A percentile compares a stretch with the other conserved stretches of the same genome.
These are phyloP conservation scores for Stenocarpella maydis DNA, from an alignment of 2,329 filamentous ascomycete genomes.

Conservation along the genomic window DNA sequence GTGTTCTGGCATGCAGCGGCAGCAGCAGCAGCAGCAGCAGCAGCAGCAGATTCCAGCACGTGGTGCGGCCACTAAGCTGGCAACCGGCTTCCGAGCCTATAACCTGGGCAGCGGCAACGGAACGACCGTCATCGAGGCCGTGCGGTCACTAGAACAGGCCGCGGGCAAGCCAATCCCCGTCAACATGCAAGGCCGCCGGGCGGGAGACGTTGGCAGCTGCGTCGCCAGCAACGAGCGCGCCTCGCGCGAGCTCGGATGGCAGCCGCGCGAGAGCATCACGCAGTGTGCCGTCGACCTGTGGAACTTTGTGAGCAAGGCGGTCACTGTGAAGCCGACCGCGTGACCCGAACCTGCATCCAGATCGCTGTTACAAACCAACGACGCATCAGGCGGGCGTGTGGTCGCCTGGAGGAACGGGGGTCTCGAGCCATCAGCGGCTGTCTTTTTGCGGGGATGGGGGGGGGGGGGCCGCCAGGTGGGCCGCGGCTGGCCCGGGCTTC, in stretches of 20 bases:
- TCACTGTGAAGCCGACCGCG: conserved; percentile 1
- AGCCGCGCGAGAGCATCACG: conserved; percentile 43
- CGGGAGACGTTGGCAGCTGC: conserved; percentile 54
- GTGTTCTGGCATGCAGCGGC: too few species aligned
- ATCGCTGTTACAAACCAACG: neutral
- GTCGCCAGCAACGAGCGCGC: conserved; percentile 52
- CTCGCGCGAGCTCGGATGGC: conserved; percentile 53
- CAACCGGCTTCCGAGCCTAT: conserved; percentile 52
- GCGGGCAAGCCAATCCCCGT: conserved; percentile 48
- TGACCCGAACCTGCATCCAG: neutral
- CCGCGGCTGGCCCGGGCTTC: conserved; percentile 12
- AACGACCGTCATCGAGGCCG: conserved; percentile 54
- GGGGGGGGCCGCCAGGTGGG: neutral
- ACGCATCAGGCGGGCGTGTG: neutral
- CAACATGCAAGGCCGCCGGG: conserved; percentile 47
- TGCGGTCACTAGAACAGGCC: conserved; percentile 49
- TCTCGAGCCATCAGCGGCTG: neutral
- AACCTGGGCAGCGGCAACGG: conserved; percentile 57
- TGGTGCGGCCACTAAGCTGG: conserved; percentile 37
- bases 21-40: neutral
- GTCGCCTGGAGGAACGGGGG: neutral
- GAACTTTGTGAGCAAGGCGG: conserved; percentile 43
- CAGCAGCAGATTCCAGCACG: conserved; percentile 5
- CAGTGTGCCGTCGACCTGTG: conserved; percentile 46
- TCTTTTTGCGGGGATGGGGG: neutral